phyloP scores from a whole-genome alignment of 2,329 filamentous ascomycete species.

The Sclerotinia glacialis region DNA sequence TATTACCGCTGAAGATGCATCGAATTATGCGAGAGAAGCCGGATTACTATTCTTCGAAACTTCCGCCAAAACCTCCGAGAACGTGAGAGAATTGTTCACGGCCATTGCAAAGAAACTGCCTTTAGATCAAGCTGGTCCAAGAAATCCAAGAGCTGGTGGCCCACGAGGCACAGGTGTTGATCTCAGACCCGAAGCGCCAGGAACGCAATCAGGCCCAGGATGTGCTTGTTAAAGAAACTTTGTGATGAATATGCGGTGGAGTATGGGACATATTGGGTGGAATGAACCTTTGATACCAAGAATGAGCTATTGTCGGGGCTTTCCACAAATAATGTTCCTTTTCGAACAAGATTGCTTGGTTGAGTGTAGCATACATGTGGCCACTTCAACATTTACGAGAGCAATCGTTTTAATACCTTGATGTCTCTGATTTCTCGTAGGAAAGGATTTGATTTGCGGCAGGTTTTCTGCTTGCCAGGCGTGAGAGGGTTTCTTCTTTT shows the following conservation, averaged over 20 bases:
- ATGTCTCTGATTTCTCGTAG: slow-evolving; percentile 35
- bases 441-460: slow-evolving; percentile 32
- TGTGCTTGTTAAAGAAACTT: slow-evolving; percentile 58
- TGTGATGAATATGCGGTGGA: slow-evolving; percentile 25
- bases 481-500: slow-evolving; percentile 35
- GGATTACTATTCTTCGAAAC: slow-evolving; percentile 98
- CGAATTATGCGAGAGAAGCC: slow-evolving; percentile 91
- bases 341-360: slow-evolving; percentile 30
- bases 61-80: slow-evolving; percentile 94
- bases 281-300: slow-evolving; percentile 25
- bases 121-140: slow-evolving; percentile 90
- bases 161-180: slow-evolving; percentile 57
- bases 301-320: slow-evolving; percentile 24
- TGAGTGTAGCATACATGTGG: slow-evolving; percentile 30
- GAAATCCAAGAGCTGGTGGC: slow-evolving; percentile 66
- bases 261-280: slow-evolving; percentile 28
- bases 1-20: slow-evolving; percentile 82
- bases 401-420: slow-evolving; percentile 40
- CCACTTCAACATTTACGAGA: slow-evolving; percentile 30
- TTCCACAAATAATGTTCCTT: slow-evolving; percentile 26
- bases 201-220: slow-evolving; percentile 55
- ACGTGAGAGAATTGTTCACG: slow-evolving; percentile 93
- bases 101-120: slow-evolving; percentile 97
- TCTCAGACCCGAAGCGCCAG: slow-evolving; percentile 54
- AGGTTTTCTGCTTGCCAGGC: slow-evolving; percentile 36